Evolutionary conservation across 2,329 filamentous ascomycete species (phyloP).

Genomic region (Aspergillus alliaceus): DNA sequence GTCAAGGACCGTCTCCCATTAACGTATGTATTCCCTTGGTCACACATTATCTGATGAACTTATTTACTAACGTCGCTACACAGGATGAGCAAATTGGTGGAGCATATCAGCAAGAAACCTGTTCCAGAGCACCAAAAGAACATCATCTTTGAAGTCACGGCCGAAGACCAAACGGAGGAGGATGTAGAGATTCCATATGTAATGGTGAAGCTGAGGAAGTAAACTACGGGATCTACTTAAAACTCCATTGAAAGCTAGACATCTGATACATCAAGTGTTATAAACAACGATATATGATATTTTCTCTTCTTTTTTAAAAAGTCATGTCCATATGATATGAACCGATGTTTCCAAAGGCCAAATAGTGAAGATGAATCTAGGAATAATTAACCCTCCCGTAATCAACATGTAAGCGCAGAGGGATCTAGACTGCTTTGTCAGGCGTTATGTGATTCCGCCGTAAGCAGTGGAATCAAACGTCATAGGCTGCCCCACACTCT

Average conservation of each 20-base stretch:
- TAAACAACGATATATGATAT: constrained; percentile 11
- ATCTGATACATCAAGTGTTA: background rate
- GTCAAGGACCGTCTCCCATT: constrained; percentile 78
- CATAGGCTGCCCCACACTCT: background rate
- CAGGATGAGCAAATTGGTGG: constrained; percentile 85
- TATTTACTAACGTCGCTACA: constrained; percentile 27
- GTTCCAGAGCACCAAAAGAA: constrained; percentile 91
- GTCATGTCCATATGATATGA: background rate
- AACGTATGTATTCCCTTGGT: constrained; percentile 52
- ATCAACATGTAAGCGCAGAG: background rate
- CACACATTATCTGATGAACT: background rate
- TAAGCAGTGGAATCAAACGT: constrained; percentile 12
- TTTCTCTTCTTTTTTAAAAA: too few species aligned
- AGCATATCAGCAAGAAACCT: constrained; percentile 86
- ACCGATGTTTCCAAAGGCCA: too few species aligned
- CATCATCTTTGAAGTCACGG: constrained; percentile 93
- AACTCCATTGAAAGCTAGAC: constrained; percentile 12
- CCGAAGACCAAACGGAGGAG: constrained; percentile 82
- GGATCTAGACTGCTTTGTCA: constrained; percentile 26
- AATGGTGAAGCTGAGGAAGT: constrained; percentile 71
- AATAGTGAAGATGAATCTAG: too few species aligned
- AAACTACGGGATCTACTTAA: background rate
- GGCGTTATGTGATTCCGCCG: constrained; percentile 21
- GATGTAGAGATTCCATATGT: constrained; percentile 98
- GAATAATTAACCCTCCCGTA: too few species aligned